Evolutionary conservation across 306 rosid genomes (phyloP), one percentile per base, ranked within the genome.

Genomic region (Carpinus viminea): DNA sequence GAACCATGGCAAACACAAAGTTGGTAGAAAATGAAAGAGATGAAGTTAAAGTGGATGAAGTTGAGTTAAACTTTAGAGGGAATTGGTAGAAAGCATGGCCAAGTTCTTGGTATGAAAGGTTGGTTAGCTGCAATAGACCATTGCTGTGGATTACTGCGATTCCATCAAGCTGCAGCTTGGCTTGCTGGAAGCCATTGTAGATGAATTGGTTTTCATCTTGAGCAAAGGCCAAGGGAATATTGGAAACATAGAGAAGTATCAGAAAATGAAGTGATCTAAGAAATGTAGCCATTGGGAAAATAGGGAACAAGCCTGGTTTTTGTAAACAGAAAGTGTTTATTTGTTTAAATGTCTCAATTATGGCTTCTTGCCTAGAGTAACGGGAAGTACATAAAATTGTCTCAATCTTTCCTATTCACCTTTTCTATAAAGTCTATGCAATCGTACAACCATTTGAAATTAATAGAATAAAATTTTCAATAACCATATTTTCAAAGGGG

Each of bases 1-100:
- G 50, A 66, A 66, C 26, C 47, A 66, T 66, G 24, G 71, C 71
- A 66, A 66, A 38, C 11, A 66, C 50, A 66, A 66, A 18, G 50
- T 36, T 38, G 18, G 71, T 38, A 9, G 50, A 66, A 66, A 38
- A 38, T 66, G 71, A 38, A 66, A 66, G 50, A 16, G 50, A 18
- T 9, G 71, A 28, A 34, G 43, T 31, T 17, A 31, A 31, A 31
- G 34, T 31, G 34, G 50, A 18, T 9, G 71, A 28, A 34, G 43
- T 31, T 17, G 71, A 34, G 70, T 1, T 8, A 21, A 65, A 65
- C 0, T 65, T 65, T 7, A 28, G 0, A 5, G 68, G 68, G 31
- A 61, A 1, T 36, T 0, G 70, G 48, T 34, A 36, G 7, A 65
- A 36, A 16, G 70, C 70, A 7, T 3, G 2, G 34, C 47, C 70